phyloP scores from a whole-genome alignment of 192 early-diverging fungal species.

The Phycomyces blakesleeanus region DNA sequence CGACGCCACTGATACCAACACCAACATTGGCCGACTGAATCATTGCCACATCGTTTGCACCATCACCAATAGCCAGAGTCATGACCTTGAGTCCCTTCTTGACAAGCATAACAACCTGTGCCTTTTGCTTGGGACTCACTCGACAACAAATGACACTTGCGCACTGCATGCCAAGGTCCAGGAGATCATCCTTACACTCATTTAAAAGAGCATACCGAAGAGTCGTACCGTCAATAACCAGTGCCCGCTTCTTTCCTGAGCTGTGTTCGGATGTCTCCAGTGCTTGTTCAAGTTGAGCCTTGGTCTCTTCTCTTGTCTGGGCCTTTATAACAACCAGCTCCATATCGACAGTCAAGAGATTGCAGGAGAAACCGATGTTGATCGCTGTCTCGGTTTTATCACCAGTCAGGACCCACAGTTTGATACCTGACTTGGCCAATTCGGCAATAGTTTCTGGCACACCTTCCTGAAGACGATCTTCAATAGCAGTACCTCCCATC shows the following conservation, averaged over 20 bases:
- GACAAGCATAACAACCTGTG: conserved; percentile 87
- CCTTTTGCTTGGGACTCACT: conserved; percentile 94
- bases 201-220: conserved; percentile 73
- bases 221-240: conserved; percentile 93
- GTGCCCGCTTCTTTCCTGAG: conserved; percentile 43
- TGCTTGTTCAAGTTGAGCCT: conserved; percentile 65
- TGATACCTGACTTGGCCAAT: conserved; percentile 82
- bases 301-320: conserved; percentile 50
- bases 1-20: conserved; percentile 90
- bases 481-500: conserved; percentile 96
- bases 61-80: conserved; percentile 93
- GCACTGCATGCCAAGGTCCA: conserved; percentile 77
- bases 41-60: conserved; percentile 97
- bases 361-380: conserved; percentile 95
- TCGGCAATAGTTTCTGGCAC: conserved; percentile 91
- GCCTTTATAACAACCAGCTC: conserved; percentile 73
- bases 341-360: conserved; percentile 82
- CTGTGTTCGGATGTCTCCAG: conserved; percentile 41
- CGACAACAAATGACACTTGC: conserved; percentile 91
- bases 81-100: conserved; percentile 78
- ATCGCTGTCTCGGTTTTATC: conserved; percentile 98
- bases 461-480: conserved; percentile 96
- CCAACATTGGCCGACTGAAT: conserved; percentile 97
- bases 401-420: conserved; percentile 95
- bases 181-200: conserved; percentile 51